Evolutionary conservation across 306 rosid genomes (phyloP), one percentile per base, ranked within the genome.

Genomic region (Albizia julibrissin): DNA sequence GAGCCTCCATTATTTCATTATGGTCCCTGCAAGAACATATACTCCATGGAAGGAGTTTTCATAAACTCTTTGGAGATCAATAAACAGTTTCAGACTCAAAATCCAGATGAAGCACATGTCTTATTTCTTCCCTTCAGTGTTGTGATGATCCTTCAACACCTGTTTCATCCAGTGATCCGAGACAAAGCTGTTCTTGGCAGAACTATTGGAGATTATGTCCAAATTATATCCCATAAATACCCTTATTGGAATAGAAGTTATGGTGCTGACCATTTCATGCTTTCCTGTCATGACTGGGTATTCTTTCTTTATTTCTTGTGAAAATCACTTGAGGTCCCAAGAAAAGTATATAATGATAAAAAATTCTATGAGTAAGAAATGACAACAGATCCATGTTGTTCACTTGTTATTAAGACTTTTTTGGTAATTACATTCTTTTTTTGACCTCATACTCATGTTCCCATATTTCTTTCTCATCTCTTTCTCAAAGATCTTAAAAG

Each of bases 251-350:
- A 91, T 74, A 86, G 89, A 87, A 91, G 94, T 74, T 71, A 76
- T 83, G 91, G 94, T 42, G 94, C 94, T 77, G 94, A 89, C 54
- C 92, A 89, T 81, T 88, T 89, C 89, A 86, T 89, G 90, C 91
- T 87, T 62, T 89, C 94, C 61, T 87, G 92, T 65, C 92, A 91
- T 81, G 91, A 91, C 31, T 91, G 92, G 92, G 94, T 91, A 89
- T 8, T 54, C 72, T n/a, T 73, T 68, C 47, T 64, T 64, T 40
- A 66, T 33, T 78, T 62, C 4, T 56, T 1, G 19, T 1, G 18
- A 47, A 47, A 47, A 47, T 22, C 34, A 22, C 33, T 2, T 10
- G 4, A 46, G 50, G 50, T 13, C 52, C 52, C 18, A 14, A 47
- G 52, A 47, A 47, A 47, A 3, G 4, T 14, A 47, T 47, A 4